phyloP scores from a whole-genome alignment of 2,329 filamentous ascomycete genomes.

The Aspergillus cejpii region DNA sequence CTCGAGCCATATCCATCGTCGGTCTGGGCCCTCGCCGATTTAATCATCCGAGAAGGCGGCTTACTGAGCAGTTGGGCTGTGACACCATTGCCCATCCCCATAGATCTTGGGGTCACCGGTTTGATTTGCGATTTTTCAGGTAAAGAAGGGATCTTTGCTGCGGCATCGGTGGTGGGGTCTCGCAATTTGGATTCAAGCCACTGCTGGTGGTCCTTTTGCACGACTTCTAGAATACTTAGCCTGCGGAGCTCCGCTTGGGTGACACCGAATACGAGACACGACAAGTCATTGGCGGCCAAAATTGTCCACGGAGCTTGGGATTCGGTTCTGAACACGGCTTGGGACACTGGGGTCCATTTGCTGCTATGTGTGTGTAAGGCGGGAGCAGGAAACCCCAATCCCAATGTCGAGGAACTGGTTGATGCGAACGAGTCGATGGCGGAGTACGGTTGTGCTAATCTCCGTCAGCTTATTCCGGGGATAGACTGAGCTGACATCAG shows the following conservation, averaged over 20 bases:
- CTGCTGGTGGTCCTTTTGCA: slow-evolving; percentile 76
- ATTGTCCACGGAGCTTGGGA: slow-evolving; percentile 89
- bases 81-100: slow-evolving; percentile 71
- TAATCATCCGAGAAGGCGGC: slow-evolving; percentile 54
- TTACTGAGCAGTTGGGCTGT: slow-evolving; percentile 85
- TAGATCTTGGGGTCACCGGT: slow-evolving; percentile 30
- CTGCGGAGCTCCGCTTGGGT: slow-evolving; percentile 92
- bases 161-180: slow-evolving; percentile 52
- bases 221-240: slow-evolving; percentile 90
- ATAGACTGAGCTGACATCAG: slow-evolving; percentile 67
- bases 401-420: slow-evolving; percentile 29
- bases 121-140: slow-evolving; percentile 36
- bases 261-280: slow-evolving; percentile 96
- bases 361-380: slow-evolving; percentile 80
- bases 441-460: slow-evolving; percentile 75
- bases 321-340: slow-evolving; percentile 97
- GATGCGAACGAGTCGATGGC: slow-evolving; percentile 44
- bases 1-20: slow-evolving; percentile 52
- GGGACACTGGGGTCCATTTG: slow-evolving; percentile 81
- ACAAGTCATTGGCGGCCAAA: slow-evolving; percentile 88
- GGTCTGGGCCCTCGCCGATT: slow-evolving; percentile 47
- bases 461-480: slow-evolving; percentile 80
- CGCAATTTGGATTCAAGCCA: slow-evolving; percentile 86
- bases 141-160: slow-evolving; percentile 25
- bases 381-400: slow-evolving; percentile 41